Evolutionary conservation across 1,139 yeast genomes (phyloP), one percentile per base, ranked within the genome.

Genomic region (Geotrichum restrictum): DNA sequence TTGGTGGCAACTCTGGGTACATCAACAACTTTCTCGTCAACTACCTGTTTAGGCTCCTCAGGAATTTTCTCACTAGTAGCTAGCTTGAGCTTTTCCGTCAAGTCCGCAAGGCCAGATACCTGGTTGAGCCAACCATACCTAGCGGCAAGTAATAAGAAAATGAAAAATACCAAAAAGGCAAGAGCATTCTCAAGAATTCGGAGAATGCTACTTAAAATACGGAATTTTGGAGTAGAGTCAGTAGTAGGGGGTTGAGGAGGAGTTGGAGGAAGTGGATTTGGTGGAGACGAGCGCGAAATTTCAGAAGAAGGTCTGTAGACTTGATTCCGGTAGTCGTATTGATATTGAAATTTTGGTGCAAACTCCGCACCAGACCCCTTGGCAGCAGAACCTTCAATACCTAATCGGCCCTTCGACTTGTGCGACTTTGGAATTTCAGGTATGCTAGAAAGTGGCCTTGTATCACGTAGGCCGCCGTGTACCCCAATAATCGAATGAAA

Each of bases 111-210:
- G 16, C 52, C 52, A 1, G 55, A 31, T 16, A 69, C 60, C 54
- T 71, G 77, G 19, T 75, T 76, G n/a, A 74, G 58, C 64, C 75
- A 66, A 27, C 74, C 73, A 53, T 74, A 62, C 44, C 71, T 62
- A 59, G 76, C 70, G 52, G 77, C 62, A 32, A 71, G 56, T 53
- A 68, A 60, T 51, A 72, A 53, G 49, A 70, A 41, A 41, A 71
- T 57, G 48, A 69, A 57, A 57, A 74, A 57, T 52, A 74, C 62
- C 14, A 74, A 46, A 37, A 80, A 67, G 14, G 80, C 74, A 24
- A 76, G 64, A 1, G 79, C 67, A 57, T 80, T 81, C 61, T 81
- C 85, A 38, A 78, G 58, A 22, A 80, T 66, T 52, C 70, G 59
- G 21, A 57, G 40, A 3, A 63, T 29, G 21, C 66, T 55, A 31